These are phyloP conservation scores for Plasmopara halstedii DNA, from an alignment of 352 stramenopile genomes.

Conservation along the genomic window DNA sequence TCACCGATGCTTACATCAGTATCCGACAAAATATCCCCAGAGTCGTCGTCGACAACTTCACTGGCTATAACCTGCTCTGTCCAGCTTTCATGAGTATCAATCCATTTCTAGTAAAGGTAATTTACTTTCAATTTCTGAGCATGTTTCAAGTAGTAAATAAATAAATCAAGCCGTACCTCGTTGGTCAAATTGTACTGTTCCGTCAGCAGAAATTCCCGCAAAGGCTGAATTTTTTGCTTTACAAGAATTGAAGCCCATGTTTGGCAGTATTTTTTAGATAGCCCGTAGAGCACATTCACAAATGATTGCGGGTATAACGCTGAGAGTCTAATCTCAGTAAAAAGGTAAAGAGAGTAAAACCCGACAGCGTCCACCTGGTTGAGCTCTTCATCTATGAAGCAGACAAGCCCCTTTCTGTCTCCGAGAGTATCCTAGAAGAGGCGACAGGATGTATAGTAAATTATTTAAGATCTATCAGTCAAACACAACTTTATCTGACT, in stretches of 20 bases:
- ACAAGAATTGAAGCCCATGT: constrained; percentile 51
- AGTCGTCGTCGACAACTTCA: constrained; percentile 34
- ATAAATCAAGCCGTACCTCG: constrained; percentile 36
- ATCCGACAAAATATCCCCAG: constrained; percentile 32
- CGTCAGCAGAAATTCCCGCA: constrained; percentile 49
- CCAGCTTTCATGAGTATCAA: constrained; percentile 65
- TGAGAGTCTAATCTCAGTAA: constrained; percentile 36
- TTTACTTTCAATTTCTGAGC: neutral
- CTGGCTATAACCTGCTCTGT: constrained; percentile 54
- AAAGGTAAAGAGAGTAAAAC: constrained; percentile 49
- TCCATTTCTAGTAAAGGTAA: constrained; percentile 51
- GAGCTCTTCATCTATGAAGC: constrained; percentile 67
- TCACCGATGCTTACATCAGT: constrained; percentile 35
- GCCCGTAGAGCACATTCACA: constrained; percentile 35
- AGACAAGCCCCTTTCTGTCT: neutral
- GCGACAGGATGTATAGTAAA: neutral
- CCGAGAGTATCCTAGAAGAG: constrained; percentile 17
- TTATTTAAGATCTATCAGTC: neutral
- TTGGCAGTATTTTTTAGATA: constrained; percentile 66
- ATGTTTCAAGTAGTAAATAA: neutral
- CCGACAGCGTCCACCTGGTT: constrained; percentile 29
- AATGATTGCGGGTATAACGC: constrained; percentile 41
- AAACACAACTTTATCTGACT: constrained; percentile 1
- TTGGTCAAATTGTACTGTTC: constrained; percentile 72
- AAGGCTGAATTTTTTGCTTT: constrained; percentile 52